A percentile compares a stretch with the other conserved stretches of the same genome.
Conservation (phyloP, 2,329 filamentous ascomycete genomes). For the Fusarium torulosum region DNA sequence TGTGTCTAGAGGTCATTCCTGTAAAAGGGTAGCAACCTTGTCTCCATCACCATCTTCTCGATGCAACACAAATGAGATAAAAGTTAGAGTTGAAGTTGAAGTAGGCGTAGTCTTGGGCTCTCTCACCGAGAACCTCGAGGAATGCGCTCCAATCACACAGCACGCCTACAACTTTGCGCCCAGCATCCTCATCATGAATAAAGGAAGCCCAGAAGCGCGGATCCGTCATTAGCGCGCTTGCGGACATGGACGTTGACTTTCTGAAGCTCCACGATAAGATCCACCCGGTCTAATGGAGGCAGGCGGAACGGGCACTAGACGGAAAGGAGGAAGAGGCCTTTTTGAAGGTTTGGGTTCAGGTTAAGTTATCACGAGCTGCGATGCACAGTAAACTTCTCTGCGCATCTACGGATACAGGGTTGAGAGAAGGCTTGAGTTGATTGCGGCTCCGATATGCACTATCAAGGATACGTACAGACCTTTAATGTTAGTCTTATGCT, state of each 20-base stretch:
- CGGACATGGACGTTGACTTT: slow-evolving; percentile 12
- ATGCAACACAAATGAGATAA: slow-evolving; percentile 19
- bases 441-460: slow-evolving; percentile 39
- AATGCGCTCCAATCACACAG: slow-evolving; percentile 38
- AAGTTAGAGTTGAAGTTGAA: slow-evolving; percentile 12
- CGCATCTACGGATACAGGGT: slow-evolving; percentile 13
- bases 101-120: neutral
- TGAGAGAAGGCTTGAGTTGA: slow-evolving; percentile 10
- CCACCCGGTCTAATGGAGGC: slow-evolving; percentile 48
- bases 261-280: slow-evolving; percentile 43
- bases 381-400: slow-evolving; percentile 2
- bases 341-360: slow-evolving; percentile 2
- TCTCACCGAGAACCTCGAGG: slow-evolving; percentile 16
- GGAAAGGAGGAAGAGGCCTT: slow-evolving; percentile 7
- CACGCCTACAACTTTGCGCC: neutral
- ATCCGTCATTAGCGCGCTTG: slow-evolving; percentile 46
- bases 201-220: slow-evolving; percentile 36
- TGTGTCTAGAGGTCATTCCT: neutral
- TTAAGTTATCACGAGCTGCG: slow-evolving; percentile 6
- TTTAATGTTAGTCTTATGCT: slow-evolving; percentile 17
- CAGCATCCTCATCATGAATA: slow-evolving; percentile 11
- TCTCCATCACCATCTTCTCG: slow-evolving; percentile 11
- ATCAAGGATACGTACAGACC: slow-evolving; percentile 21
- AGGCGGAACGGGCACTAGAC: slow-evolving; percentile 29
- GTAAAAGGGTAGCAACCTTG: slow-evolving; percentile 11